Conservation (phyloP, 2,329 filamentous ascomycete genomes). For the Diaporthe ilicicola region DNA sequence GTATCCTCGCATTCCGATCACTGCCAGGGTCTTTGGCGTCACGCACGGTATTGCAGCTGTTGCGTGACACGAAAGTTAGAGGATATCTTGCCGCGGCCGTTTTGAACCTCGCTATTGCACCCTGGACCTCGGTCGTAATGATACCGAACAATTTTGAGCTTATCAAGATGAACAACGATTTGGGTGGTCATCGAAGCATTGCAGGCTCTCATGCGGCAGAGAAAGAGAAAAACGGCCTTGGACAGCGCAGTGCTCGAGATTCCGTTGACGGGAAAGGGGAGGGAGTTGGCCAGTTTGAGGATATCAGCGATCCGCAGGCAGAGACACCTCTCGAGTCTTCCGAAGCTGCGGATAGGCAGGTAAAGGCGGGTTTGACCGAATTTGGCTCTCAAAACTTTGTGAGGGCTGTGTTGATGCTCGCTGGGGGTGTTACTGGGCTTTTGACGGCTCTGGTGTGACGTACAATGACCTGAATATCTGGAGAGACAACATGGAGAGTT, state of each 20-base stretch:
- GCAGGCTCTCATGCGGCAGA: background rate
- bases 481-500: background rate
- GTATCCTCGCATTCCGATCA: slow-evolving; percentile 38
- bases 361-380: slow-evolving; percentile 12
- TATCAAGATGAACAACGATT: slow-evolving; percentile 19
- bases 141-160: slow-evolving; percentile 29
- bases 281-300: background rate
- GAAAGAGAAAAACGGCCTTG: background rate
- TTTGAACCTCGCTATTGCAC: slow-evolving; percentile 25
- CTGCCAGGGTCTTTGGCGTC: background rate
- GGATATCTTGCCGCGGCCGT: slow-evolving; percentile 19
- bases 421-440: slow-evolving; percentile 20
- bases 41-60: background rate
- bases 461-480: no score
- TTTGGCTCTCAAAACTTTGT: slow-evolving; percentile 25
- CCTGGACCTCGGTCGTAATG: slow-evolving; percentile 24
- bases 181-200: slow-evolving; percentile 13
- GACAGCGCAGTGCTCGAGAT: background rate
- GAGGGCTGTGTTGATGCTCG: slow-evolving; percentile 17
- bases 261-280: slow-evolving; percentile 8
- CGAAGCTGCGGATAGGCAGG: background rate
- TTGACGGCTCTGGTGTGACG: slow-evolving; percentile 11
- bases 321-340: background rate
- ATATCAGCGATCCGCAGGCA: slow-evolving; percentile 26
- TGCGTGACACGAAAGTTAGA: background rate